These are phyloP conservation scores for Acanthamoeba healyi DNA, from an alignment of 208 protist species.

Conservation along the genomic window DNA sequence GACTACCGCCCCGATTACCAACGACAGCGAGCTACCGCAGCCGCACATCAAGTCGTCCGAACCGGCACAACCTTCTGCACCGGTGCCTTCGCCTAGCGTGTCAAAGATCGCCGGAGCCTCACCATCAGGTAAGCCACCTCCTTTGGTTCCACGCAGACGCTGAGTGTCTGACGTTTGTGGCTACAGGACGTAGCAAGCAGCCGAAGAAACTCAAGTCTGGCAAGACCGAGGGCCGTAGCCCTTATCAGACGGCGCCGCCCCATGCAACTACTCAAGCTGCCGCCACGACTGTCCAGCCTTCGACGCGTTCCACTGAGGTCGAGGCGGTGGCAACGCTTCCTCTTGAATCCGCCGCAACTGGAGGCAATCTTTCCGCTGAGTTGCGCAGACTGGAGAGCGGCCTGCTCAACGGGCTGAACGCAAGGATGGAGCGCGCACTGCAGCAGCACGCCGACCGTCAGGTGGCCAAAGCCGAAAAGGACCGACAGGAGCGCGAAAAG, in stretches of 20 bases:
- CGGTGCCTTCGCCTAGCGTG: background rate
- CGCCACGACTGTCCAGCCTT: background rate
- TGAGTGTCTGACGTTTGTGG: background rate
- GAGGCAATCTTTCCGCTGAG: background rate
- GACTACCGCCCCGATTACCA: background rate
- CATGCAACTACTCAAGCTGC: background rate
- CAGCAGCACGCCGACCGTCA: conserved; percentile 51
- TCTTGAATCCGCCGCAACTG: background rate
- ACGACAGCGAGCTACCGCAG: background rate
- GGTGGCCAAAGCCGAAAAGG: conserved; percentile 54
- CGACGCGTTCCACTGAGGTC: background rate
- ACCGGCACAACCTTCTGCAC: background rate
- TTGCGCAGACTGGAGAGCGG: conserved; percentile 1
- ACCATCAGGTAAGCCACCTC: background rate
- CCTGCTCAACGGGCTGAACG: background rate
- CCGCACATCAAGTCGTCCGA: background rate
- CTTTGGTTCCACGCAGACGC: background rate
- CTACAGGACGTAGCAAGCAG: conserved; percentile 3
- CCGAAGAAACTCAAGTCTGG: background rate
- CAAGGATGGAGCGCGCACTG: conserved; percentile 20
- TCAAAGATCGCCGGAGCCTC: background rate
- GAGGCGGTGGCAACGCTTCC: background rate
- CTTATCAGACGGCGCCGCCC: background rate
- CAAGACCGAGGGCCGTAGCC: conserved; percentile 2
- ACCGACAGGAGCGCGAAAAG: conserved; percentile 44